Percentiles rank a stretch among this genome's conserved stretches.
These are phyloP conservation scores for Trebouxia sp. DNA, from an alignment of 139 green algal genomes.

Conservation along the genomic window DNA sequence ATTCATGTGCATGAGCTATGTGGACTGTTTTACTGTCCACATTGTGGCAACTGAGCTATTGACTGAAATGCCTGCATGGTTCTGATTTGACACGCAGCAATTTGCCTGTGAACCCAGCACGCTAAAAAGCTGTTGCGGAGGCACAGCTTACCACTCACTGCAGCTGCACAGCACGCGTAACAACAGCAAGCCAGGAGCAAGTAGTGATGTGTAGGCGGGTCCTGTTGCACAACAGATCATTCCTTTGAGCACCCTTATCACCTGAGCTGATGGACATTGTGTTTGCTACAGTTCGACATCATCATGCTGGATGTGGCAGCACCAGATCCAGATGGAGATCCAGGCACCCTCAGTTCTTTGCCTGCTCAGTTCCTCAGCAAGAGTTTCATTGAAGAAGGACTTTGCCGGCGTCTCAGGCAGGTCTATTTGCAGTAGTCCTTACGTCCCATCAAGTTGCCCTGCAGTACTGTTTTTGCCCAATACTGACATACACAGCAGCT, in stretches of 20 bases:
- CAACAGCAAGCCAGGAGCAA: background rate
- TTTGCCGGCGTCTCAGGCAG: conserved; percentile 4
- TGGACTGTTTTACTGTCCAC: no score
- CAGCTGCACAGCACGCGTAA: background rate
- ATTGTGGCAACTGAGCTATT: no score
- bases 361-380: background rate
- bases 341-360: conserved; percentile 6
- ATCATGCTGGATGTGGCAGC: conserved; percentile 23
- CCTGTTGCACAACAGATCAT: background rate
- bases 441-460: no score
- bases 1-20: no score
- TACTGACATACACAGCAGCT: background rate
- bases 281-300: conserved; percentile 13
- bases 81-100: no score
- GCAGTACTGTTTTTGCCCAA: background rate
- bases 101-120: no score
- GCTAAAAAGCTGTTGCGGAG: no score
- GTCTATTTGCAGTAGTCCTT: background rate
- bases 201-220: background rate
- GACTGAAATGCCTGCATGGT: no score
- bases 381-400: background rate
- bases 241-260: background rate
- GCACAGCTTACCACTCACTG: background rate
- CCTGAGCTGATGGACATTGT: background rate
- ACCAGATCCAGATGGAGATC: background rate